phyloP scores from a whole-genome alignment of 2,329 filamentous ascomycete genomes.

The Pseudogymnoascus sp. region DNA sequence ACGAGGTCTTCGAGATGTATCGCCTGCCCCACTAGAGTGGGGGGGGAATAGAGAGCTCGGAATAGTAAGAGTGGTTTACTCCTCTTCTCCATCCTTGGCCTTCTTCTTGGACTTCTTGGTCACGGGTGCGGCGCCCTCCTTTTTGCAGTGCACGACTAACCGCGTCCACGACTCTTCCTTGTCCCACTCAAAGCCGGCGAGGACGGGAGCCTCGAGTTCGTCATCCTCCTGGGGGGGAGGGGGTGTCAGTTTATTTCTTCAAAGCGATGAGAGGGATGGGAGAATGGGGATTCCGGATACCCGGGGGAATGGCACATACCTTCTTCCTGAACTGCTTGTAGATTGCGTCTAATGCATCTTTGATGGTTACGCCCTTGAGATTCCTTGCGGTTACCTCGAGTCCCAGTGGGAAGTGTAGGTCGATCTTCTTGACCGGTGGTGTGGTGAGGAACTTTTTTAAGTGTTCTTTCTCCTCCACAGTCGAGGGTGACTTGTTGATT shows the following conservation, averaged over 20 bases:
- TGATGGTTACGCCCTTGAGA: slow-evolving; percentile 90
- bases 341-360: slow-evolving; percentile 92
- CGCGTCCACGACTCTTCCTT: slow-evolving; percentile 84
- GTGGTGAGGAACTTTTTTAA: slow-evolving; percentile 74
- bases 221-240: slow-evolving; percentile 64
- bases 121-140: slow-evolving; percentile 50
- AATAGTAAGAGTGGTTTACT: slow-evolving; percentile 8
- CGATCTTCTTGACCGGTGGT: slow-evolving; percentile 87
- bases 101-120: slow-evolving; percentile 60
- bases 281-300: slow-evolving; percentile 9
- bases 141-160: slow-evolving; percentile 78
- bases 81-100: slow-evolving; percentile 35
- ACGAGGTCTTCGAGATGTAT: not conserved
- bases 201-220: slow-evolving; percentile 78
- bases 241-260: slow-evolving; percentile 17
- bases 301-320: slow-evolving; percentile 44
- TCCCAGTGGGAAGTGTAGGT: slow-evolving; percentile 83
- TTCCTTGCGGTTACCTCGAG: slow-evolving; percentile 85
- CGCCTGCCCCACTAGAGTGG: not conserved
- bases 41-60: not conserved
- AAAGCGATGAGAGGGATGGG: not conserved
- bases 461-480: slow-evolving; percentile 74
- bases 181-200: slow-evolving; percentile 95
- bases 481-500: slow-evolving; percentile 76
- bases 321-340: slow-evolving; percentile 96